phyloP scores from a whole-genome alignment of 148 eudicot species.

The Heliamphora exappendiculata region DNA sequence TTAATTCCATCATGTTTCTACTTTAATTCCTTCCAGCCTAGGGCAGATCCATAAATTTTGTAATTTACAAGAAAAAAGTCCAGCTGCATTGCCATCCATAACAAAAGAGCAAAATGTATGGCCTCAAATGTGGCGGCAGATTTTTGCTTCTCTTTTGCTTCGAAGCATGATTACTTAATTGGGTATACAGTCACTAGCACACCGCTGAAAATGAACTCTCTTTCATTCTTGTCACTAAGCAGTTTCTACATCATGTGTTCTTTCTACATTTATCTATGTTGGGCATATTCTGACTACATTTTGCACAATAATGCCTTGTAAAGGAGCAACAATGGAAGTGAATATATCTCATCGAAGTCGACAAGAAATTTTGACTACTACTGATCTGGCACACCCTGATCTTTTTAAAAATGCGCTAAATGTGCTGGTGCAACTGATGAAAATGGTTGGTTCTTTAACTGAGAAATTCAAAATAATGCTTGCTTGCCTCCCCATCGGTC shows the following conservation, averaged over 20 bases:
- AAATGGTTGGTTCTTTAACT: slow-evolving; percentile 42
- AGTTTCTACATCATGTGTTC: background rate
- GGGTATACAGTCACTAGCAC: too few species aligned
- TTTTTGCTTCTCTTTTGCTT: background rate
- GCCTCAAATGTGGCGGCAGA: background rate
- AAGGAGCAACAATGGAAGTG: slow-evolving; percentile 87
- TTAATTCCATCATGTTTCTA: background rate
- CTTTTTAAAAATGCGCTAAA: slow-evolving; percentile 58
- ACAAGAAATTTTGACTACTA: slow-evolving; percentile 65
- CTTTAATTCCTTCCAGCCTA: background rate
- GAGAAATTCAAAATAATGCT: background rate
- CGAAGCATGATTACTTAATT: background rate
- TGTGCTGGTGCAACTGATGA: slow-evolving; percentile 75
- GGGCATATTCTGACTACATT: background rate
- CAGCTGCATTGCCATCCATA: background rate
- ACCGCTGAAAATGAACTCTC: background rate
- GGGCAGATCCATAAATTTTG: background rate
- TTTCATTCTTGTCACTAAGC: background rate
- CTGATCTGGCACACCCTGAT: slow-evolving; percentile 63
- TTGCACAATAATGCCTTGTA: slow-evolving; percentile 4
- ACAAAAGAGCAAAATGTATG: background rate
- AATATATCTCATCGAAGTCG: slow-evolving; percentile 76
- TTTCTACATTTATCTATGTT: background rate
- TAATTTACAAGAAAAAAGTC: background rate
- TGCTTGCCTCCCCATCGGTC: background rate